Evolutionary conservation across 1,139 yeast genomes (phyloP).

Genomic region (Candida pseudoviswanathii): DNA sequence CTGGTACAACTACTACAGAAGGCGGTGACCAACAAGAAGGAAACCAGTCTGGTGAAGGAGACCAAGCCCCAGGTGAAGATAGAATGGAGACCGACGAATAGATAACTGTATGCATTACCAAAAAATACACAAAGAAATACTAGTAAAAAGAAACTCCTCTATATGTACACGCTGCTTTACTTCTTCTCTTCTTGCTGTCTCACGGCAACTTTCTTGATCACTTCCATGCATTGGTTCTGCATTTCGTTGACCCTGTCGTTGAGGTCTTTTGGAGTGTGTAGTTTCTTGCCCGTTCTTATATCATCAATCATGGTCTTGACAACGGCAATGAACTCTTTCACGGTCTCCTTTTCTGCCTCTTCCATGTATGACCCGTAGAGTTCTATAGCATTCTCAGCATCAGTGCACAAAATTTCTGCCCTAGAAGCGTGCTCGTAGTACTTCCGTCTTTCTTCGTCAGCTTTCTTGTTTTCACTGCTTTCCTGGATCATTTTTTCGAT

Average conservation of each 20-base stretch:
- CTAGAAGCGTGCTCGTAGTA: constrained; percentile 51
- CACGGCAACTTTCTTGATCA: constrained; percentile 55
- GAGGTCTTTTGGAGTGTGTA: constrained; percentile 38
- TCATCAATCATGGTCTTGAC: constrained; percentile 50
- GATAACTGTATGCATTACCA: too few species aligned
- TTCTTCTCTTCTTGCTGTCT: constrained; percentile 30
- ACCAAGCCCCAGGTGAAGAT: constrained; percentile 18
- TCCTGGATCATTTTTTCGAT: constrained; percentile 58
- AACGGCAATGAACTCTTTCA: constrained; percentile 30
- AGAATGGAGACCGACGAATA: constrained; percentile 60
- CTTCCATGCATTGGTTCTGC: constrained; percentile 52
- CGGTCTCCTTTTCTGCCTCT: constrained; percentile 34
- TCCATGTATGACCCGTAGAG: constrained; percentile 48
- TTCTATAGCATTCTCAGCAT: constrained; percentile 52
- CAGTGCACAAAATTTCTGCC: constrained; percentile 58
- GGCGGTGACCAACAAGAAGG: constrained; percentile 15
- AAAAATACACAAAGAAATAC: too few species aligned
- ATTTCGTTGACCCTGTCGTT: constrained; percentile 50
- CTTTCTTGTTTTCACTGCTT: constrained; percentile 41
- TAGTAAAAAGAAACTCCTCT: background rate
- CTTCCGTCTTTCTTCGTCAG: constrained; percentile 44
- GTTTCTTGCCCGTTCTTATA: constrained; percentile 35
- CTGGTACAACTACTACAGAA: background rate
- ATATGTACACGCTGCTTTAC: background rate
- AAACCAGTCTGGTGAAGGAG: constrained; percentile 19